Evolutionary conservation across 2,329 filamentous ascomycete genomes (phyloP), one percentile per base, ranked within the genome.

Genomic region (Trichophyton equinum): DNA sequence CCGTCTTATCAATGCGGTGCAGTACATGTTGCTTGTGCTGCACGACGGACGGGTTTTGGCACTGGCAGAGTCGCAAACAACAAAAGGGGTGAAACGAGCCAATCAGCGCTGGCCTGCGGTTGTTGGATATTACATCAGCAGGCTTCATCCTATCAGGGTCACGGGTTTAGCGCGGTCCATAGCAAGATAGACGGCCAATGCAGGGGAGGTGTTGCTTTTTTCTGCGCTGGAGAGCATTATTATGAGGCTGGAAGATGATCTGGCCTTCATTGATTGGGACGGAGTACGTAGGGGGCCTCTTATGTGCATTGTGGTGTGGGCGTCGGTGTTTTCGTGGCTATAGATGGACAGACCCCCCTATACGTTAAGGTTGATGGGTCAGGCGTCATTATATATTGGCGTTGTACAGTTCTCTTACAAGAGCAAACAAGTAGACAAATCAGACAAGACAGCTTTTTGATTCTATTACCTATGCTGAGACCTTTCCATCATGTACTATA

Each of bases 401-500:
- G 44, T 47, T 18, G 44, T 22, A 47, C 42, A n/a, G 6, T 46
- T 18, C 15, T 46, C 18, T 46, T 42, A 42, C 40, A 51, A 27
- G 22, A 18, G 51, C 51, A 55, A 55, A 55, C 51, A 55, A 55
- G 33, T 51, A 51, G 27, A 25, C 22, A 30, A 13, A 36, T 20
- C 27, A 55, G 51, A 55, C 51, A 55, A 55, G 8, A 36, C 51
- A 36, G 51, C n/a, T 55, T 55, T 55, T 18, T 36, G n/a, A n/a
- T 55, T 55, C 51, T 55, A 55, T 55, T 55, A 55, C 30, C 51
- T 33, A 46, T 46, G 40, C 46, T 47, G 40, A 46, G 27, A 60
- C 58, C 30, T 56, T 49, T 44, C 20, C 22, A 57, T 57, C 56
- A 60, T 57, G 51, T 57, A 60, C 44, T 46, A 15, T 60, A 15